Conservation (phyloP, 2,329 filamentous ascomycete genomes). For the Phyllosticta citriasiana region DNA sequence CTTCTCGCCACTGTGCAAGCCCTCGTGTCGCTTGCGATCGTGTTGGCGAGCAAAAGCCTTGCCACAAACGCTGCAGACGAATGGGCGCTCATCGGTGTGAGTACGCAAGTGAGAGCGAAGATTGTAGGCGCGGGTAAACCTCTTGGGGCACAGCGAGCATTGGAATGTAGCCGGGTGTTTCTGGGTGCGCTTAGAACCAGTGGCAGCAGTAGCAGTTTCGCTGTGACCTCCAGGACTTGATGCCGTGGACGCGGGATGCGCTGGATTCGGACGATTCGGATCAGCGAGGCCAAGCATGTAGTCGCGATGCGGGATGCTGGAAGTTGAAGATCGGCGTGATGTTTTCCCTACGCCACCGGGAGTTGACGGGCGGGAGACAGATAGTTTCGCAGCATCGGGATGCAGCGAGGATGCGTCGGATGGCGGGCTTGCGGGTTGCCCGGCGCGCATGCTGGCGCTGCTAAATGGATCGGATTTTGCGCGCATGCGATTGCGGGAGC, state of each 20-base stretch:
- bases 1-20: conserved; percentile 93
- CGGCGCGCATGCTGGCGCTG: conserved; percentile 36
- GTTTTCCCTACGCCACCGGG: conserved; percentile 33
- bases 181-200: conserved; percentile 68
- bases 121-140: conserved; percentile 95
- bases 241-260: not conserved
- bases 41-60: conserved; percentile 97
- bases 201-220: conserved; percentile 10
- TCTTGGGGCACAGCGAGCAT: conserved; percentile 84
- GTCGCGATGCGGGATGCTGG: conserved; percentile 48
- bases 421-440: conserved; percentile 27
- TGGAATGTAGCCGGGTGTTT: conserved; percentile 98
- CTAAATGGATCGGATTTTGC: conserved; percentile 53
- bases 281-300: conserved; percentile 89
- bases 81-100: conserved; percentile 93
- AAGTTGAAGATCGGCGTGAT: conserved; percentile 41
- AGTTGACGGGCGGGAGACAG: conserved; percentile 36
- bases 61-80: conserved; percentile 91
- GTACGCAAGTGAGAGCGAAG: conserved; percentile 89
- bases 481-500: conserved; percentile 45
- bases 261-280: conserved; percentile 65
- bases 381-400: conserved; percentile 30
- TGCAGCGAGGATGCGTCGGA: conserved; percentile 31
- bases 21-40: conserved; percentile 93
- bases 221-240: not conserved